Evolutionary conservation across 805 yeast genomes (phyloP).

Genomic region (Ogataea pilisensis): DNA sequence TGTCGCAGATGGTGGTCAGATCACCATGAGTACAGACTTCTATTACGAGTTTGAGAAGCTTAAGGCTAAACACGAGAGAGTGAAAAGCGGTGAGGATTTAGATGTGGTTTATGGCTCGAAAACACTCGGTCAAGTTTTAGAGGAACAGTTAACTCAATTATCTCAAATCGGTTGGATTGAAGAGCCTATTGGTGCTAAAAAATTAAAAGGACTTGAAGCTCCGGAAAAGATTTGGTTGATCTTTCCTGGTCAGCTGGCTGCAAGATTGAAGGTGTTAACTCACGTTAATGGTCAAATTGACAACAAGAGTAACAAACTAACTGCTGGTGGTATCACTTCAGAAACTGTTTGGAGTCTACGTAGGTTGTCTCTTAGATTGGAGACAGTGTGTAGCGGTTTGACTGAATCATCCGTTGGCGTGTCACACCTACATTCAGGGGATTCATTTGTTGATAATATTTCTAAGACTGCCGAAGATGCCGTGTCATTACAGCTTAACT

Average conservation of each 20-base stretch:
- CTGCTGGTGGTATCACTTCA: constrained; percentile 28
- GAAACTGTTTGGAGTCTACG: constrained; percentile 39
- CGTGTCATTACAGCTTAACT: constrained; percentile 10
- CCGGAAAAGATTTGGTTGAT: constrained; percentile 81
- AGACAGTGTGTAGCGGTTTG: constrained; percentile 48
- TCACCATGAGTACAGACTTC: constrained; percentile 80
- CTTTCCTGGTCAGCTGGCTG: constrained; percentile 61
- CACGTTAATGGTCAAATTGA: constrained; percentile 31
- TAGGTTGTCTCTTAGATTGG: constrained; percentile 52
- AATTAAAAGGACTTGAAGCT: constrained; percentile 89
- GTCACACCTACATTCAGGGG: not conserved
- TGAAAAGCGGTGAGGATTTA: constrained; percentile 29
- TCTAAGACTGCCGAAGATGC: constrained; percentile 16
- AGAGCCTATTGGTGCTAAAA: constrained; percentile 75
- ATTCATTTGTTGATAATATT: constrained; percentile 13
- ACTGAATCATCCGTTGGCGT: constrained; percentile 29
- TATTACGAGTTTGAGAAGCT: constrained; percentile 64
- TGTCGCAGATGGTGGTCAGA: constrained; percentile 98
- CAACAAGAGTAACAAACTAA: constrained; percentile 22
- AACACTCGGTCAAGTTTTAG: constrained; percentile 39
- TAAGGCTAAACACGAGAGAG: constrained; percentile 42
- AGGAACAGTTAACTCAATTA: constrained; percentile 59
- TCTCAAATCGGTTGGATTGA: constrained; percentile 66
- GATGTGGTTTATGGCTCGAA: constrained; percentile 42
- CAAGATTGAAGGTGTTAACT: constrained; percentile 48